phyloP scores from a whole-genome alignment of 1,284 basidiomycete genomes.

The Vanrija pseudolonga region DNA sequence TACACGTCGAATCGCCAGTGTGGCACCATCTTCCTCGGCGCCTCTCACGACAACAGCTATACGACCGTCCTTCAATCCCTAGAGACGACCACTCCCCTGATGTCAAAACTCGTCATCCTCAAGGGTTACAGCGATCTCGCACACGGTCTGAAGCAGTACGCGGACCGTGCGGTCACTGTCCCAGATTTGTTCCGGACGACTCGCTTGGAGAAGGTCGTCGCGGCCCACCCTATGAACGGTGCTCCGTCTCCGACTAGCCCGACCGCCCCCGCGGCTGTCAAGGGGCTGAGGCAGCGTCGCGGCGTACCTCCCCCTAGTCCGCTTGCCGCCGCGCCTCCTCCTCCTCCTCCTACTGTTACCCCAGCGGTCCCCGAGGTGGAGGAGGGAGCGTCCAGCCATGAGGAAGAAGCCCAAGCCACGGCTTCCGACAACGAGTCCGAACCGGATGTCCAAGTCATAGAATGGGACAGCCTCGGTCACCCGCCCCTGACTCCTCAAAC shows the following conservation, averaged over 20 bases:
- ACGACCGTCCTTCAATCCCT: constrained; percentile 54
- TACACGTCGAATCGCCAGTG: constrained; percentile 70
- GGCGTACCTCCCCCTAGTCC: no score
- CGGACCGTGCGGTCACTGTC: constrained; percentile 57
- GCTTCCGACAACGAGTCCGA: constrained; percentile 1
- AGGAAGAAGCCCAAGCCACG: neutral
- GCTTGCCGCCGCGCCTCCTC: no score
- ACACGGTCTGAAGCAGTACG: constrained; percentile 54
- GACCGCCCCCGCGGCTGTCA: no score
- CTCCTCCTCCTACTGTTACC: no score
- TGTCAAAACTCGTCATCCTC: constrained; percentile 66
- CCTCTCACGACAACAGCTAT: constrained; percentile 71
- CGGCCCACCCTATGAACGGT: no score
- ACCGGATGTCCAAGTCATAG: constrained; percentile 10
- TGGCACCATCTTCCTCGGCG: constrained; percentile 65
- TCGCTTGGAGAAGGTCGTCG: constrained; percentile 34
- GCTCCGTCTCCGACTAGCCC: constrained; percentile 32
- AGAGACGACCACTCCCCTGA: constrained; percentile 14
- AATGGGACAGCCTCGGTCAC: constrained; percentile 9
- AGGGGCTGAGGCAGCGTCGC: no score
- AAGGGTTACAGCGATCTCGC: constrained; percentile 54
- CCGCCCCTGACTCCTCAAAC: no score
- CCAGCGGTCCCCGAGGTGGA: no score
- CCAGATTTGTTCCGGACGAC: constrained; percentile 63
- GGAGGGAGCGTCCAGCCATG: neutral